Evolutionary conservation across 257 asterid species (phyloP).

Genomic region (Solanum tarapatanum): DNA sequence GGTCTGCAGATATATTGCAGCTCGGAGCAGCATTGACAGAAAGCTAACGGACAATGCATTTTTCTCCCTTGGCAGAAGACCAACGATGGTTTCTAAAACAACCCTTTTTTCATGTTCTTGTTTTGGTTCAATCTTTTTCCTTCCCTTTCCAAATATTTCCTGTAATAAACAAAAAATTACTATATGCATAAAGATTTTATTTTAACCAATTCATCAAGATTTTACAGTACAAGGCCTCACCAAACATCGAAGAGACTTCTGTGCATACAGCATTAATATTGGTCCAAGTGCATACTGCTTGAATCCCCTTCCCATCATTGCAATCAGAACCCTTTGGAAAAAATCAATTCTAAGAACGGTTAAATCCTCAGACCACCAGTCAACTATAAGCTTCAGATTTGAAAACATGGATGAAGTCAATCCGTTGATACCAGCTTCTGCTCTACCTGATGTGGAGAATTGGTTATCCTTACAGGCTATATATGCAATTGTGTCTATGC

Average conservation of each 20-base stretch:
- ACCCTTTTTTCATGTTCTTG: slow-evolving; percentile 74
- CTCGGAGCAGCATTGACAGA: slow-evolving; percentile 78
- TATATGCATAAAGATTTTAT: background rate
- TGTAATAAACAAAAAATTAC: slow-evolving; percentile 9
- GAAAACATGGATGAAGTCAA: background rate
- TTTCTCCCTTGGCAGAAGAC: slow-evolving; percentile 69
- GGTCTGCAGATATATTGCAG: slow-evolving; percentile 61
- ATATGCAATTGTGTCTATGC: slow-evolving; percentile 57
- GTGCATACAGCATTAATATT: slow-evolving; percentile 69
- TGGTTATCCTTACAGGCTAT: slow-evolving; percentile 62
- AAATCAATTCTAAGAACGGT: slow-evolving; percentile 56
- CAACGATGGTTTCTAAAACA: slow-evolving; percentile 65
- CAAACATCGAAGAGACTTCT: slow-evolving; percentile 86
- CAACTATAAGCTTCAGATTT: slow-evolving; percentile 35
- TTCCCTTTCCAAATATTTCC: slow-evolving; percentile 72
- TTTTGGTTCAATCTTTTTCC: slow-evolving; percentile 54
- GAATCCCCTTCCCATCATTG: slow-evolving; percentile 72
- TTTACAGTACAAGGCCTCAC: slow-evolving; percentile 43
- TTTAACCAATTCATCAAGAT: background rate
- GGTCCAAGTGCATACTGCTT: slow-evolving; percentile 70
- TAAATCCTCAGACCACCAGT: slow-evolving; percentile 92
- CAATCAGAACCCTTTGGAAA: slow-evolving; percentile 64
- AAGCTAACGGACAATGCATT: slow-evolving; percentile 68
- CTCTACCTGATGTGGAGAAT: slow-evolving; percentile 18
- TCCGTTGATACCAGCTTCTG: slow-evolving; percentile 13